Evolutionary conservation across 2,329 filamentous ascomycete genomes (phyloP).

Genomic region (Pyrenophora graminea): DNA sequence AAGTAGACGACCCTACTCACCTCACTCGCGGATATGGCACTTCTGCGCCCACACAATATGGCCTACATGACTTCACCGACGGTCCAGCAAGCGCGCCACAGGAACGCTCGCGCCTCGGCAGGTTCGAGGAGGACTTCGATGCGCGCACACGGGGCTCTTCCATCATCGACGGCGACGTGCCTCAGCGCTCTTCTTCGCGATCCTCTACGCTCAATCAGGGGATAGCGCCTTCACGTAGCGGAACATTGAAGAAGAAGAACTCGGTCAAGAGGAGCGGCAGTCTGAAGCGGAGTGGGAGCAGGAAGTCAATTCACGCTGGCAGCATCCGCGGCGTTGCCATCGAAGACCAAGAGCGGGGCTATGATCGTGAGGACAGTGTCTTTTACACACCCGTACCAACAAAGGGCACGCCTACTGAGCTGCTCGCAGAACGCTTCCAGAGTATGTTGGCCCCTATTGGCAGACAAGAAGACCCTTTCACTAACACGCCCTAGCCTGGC

Average conservation of each 20-base stretch:
- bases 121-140: conserved; percentile 74
- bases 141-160: conserved; percentile 69
- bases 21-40: conserved; percentile 42
- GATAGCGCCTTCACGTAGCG: conserved; percentile 61
- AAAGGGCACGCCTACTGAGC: conserved; percentile 82
- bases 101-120: conserved; percentile 47
- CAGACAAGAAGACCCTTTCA: background rate
- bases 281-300: conserved; percentile 77
- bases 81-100: conserved; percentile 36
- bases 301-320: conserved; percentile 79
- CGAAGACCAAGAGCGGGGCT: conserved; percentile 70
- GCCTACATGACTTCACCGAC: conserved; percentile 47
- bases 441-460: conserved; percentile 56
- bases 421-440: conserved; percentile 86
- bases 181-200: conserved; percentile 67
- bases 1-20: conserved; percentile 43
- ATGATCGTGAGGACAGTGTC: conserved; percentile 72
- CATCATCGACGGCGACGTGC: conserved; percentile 58
- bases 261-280: conserved; percentile 76
- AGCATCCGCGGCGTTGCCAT: conserved; percentile 81
- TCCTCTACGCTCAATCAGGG: conserved; percentile 49
- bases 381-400: conserved; percentile 92
- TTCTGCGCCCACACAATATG: conserved; percentile 30
- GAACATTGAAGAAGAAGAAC: conserved; percentile 86
- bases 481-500: conserved; percentile 71